Percentiles rank a stretch among this genome's conserved stretches.
Conservation (phyloP, 495 filamentous ascomycete genomes). For the Penicillium chermesinum region DNA sequence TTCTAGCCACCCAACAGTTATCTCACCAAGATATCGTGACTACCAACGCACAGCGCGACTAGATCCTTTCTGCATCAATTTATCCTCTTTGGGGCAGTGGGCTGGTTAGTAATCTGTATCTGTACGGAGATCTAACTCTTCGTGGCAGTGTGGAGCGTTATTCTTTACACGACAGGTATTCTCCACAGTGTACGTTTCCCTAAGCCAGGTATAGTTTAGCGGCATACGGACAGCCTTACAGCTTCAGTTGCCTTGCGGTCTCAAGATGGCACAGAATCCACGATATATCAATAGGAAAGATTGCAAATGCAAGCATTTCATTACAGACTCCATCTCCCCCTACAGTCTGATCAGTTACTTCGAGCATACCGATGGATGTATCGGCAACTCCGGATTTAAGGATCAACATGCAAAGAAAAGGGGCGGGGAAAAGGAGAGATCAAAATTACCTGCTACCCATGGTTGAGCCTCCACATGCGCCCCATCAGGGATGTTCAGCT, state of each 20-base stretch:
- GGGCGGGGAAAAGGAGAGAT: conserved; percentile 19
- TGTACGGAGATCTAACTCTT: neutral
- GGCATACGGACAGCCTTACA: conserved; percentile 17
- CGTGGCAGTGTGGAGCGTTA: neutral
- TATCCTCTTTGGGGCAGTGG: conserved; percentile 13
- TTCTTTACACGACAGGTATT: conserved; percentile 24
- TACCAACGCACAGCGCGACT: neutral
- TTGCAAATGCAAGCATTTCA: too few species aligned
- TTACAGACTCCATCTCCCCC: too few species aligned
- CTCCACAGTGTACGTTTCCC: conserved; percentile 17
- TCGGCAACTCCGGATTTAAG: too few species aligned
- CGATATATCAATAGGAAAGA: too few species aligned
- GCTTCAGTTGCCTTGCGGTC: conserved; percentile 11
- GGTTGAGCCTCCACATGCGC: conserved; percentile 26
- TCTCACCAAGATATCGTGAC: neutral
- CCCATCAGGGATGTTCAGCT: conserved; percentile 3
- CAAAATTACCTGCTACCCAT: conserved; percentile 19
- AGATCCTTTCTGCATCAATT: conserved; percentile 6
- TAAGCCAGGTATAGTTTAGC: conserved; percentile 18
- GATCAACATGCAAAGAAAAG: conserved; percentile 13
- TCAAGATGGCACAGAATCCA: neutral
- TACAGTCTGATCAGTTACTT: neutral
- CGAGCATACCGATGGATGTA: too few species aligned
- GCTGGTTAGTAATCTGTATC: conserved; percentile 8
- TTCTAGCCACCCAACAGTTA: neutral